Evolutionary conservation across 2,329 filamentous ascomycete genomes (phyloP), one percentile per base, ranked within the genome.

Genomic region (Ceratocystis harringtonii): DNA sequence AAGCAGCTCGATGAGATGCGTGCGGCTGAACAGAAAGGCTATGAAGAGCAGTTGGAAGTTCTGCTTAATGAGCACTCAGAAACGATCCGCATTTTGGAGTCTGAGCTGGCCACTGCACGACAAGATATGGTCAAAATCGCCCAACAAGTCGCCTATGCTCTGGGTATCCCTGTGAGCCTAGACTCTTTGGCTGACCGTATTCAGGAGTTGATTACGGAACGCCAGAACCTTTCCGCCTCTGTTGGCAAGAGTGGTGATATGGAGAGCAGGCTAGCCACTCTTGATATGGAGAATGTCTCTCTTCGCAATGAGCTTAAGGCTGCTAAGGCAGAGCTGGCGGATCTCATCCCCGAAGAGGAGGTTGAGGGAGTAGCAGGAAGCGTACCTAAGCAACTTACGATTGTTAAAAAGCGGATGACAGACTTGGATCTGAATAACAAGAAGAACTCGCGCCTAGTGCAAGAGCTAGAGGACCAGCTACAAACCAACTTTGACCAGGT

Each of bases 401-500:
- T 82, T 4, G 78, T 92, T 69, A 85, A 85, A 74, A 84, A 84
- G 73, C 85, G 84, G 72, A 84, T 87, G 75, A 71, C 72, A 6
- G 83, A 86, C 55, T 75, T 88, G 25, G 81, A 86, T 70, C 78
- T 74, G 52, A 81, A 81, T 76, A 95, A 95, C 79, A 87, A 90
- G 78, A 96, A 95, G 81, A 95, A 94, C 75, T 88, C 89, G 52
- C 85, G 90, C 25, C 80, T 99, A 12, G 90, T 99, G 7, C 90
- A 97, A 74, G 92, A 99, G 76, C 85, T 99, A 4, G 94, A 99
- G 75, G 92, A 97, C 71, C 94, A 99, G 75, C 84, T 99, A 64
- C 92, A 92, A 72, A 90, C 83, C 73, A 96, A 94, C 76, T 99
- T 91, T 75, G 94, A 99, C 72, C 89, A 96, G 73, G 91, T 92